Evolutionary conservation across 2,329 filamentous ascomycete species (phyloP).

Genomic region (Cytospora paraplurivora): DNA sequence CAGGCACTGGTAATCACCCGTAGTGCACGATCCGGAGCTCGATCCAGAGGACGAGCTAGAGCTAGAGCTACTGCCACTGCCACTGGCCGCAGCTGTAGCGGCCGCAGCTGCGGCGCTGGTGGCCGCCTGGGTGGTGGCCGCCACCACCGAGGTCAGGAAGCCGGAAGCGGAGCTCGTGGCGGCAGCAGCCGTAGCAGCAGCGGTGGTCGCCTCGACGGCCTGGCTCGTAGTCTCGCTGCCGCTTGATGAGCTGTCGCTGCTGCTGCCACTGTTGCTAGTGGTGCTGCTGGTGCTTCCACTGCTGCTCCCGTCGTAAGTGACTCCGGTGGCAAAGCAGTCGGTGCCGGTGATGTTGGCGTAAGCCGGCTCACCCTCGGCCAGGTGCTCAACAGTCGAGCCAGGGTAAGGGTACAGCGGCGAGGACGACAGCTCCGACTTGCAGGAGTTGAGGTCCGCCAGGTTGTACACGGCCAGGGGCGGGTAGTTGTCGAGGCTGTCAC

Average conservation of each 20-base stretch:
- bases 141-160: neutral
- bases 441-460: slow-evolving; percentile 66
- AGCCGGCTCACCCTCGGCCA: slow-evolving; percentile 12
- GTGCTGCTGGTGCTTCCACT: slow-evolving; percentile 39
- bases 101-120: slow-evolving; percentile 41
- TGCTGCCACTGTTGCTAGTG: slow-evolving; percentile 40
- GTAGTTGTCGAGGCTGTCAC: slow-evolving; percentile 41
- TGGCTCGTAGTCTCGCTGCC: slow-evolving; percentile 18
- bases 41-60: slow-evolving; percentile 31
- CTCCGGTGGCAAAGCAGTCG: slow-evolving; percentile 27
- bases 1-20: slow-evolving; percentile 23
- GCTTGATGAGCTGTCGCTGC: slow-evolving; percentile 38
- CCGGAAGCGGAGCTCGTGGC: neutral
- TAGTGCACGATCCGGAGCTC: slow-evolving; percentile 21
- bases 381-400: slow-evolving; percentile 52
- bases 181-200: neutral
- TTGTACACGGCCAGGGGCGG: slow-evolving; percentile 69
- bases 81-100: neutral
- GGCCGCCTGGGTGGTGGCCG: slow-evolving; percentile 7
- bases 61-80: slow-evolving; percentile 26
- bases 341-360: slow-evolving; percentile 22
- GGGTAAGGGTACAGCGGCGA: slow-evolving; percentile 68
- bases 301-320: slow-evolving; percentile 30
- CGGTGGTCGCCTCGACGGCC: neutral
- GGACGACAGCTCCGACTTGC: slow-evolving; percentile 57